Base-by-base conservation (phyloP, 495 filamentous ascomycete genomes). In the Penicillium riverlandense region DNA sequence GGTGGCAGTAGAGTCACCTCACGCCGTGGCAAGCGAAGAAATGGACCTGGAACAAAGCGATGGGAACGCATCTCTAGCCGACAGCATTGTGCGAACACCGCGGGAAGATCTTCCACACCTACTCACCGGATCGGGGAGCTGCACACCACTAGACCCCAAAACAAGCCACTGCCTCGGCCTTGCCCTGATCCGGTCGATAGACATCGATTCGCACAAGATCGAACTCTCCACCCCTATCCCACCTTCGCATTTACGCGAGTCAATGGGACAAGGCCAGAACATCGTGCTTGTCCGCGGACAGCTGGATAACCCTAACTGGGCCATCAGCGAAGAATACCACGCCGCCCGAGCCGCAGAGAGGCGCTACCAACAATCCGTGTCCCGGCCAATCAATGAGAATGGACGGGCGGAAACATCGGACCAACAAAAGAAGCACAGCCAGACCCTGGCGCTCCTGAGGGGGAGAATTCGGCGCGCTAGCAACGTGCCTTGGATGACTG, bases 271-370 rank as follows among this genome's bases (percentile, higher is more conserved):
- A 29, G 62, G 63, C 0, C 58, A 68, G 14, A 41, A 55, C 7
- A 57, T 80, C 6, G 61, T 80, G 31, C 61, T 82, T 1, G 75
- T 79, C 8, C 63, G 75, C 22, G 78, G 78, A 0, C 62, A 66
- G 27, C 42, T 79, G 10, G 77, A 76, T 52, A 72, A 64, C 33
- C 75, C 74, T 2, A 71, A 71, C 29, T 76, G 73, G 74, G 71
- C 71, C 16, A 52, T 71, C 36, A 69, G 63, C 37, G 69, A 74
- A 43, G 69, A 72, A 41, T 72, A 70, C 44, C 44, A 70, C 32
- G 58, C 63, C 11, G 67, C 67, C 4, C 62, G 65, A 14, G 59
- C 67, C 7, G 68, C 59, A 10, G 63, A 69, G 41, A 57, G 60
- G 32, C 57, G 58, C 11, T 58, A 66, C 35, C 59, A 66, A 16